phyloP scores from a whole-genome alignment of 2,329 filamentous ascomycete genomes.

The Rugonectria rugulosa region DNA sequence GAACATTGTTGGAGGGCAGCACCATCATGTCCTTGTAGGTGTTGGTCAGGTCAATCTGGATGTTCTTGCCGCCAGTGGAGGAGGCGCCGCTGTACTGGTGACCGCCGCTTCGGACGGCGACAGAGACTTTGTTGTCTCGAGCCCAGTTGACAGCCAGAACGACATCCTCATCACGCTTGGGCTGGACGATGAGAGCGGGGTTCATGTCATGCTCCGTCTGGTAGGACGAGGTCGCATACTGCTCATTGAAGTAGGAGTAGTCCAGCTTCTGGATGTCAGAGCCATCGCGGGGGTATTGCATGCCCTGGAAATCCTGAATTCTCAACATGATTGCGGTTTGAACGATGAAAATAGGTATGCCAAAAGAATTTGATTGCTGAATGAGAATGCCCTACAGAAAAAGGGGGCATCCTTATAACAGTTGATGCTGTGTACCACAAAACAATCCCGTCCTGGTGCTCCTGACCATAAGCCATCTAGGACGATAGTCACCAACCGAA shows the following conservation, averaged over 20 bases:
- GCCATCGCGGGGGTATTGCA: constrained; percentile 34
- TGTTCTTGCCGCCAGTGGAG: constrained; percentile 52
- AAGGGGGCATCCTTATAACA: too few relatives aligned
- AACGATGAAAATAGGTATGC: neutral
- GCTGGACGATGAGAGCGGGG: constrained; percentile 53
- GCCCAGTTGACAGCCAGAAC: constrained; percentile 50
- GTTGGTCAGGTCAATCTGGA: constrained; percentile 54
- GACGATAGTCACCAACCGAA: too few relatives aligned
- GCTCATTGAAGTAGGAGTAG: constrained; percentile 36
- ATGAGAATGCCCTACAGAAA: too few relatives aligned
- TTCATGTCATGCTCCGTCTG: constrained; percentile 51
- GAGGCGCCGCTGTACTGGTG: constrained; percentile 60
- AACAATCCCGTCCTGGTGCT: too few relatives aligned
- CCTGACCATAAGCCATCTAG: too few relatives aligned
- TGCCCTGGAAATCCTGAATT: constrained; percentile 32
- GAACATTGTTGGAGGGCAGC: constrained; percentile 26
- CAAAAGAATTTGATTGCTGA: neutral
- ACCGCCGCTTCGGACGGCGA: constrained; percentile 56
- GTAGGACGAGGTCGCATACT: constrained; percentile 55
- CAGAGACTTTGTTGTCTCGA: constrained; percentile 47
- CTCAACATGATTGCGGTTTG: constrained; percentile 23
- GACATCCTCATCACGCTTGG: constrained; percentile 53
- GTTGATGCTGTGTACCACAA: too few relatives aligned
- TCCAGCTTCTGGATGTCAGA: constrained; percentile 14
- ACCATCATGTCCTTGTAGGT: constrained; percentile 44